Conservation (phyloP, 495 filamentous ascomycete genomes). For the Extremus antarcticus region DNA sequence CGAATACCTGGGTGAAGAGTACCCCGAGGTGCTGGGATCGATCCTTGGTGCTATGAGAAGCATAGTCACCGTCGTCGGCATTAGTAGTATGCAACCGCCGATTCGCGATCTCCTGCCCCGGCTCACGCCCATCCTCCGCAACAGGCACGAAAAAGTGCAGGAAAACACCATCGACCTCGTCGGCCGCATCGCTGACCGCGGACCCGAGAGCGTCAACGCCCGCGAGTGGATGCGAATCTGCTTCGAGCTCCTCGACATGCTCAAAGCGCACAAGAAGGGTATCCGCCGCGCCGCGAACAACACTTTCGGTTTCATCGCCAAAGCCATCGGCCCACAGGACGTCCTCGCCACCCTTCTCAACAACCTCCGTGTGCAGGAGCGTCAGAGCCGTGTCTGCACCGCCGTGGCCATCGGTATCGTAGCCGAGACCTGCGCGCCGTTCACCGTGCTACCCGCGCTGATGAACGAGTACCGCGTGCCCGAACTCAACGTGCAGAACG, state of each 20-base stretch:
- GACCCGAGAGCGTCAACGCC: conserved; percentile 88
- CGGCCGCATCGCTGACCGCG: conserved; percentile 94
- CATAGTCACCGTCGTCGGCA: conserved; percentile 96
- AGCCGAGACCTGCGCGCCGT: conserved; percentile 98
- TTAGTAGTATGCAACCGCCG: conserved; percentile 97
- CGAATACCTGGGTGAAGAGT: conserved; percentile 98
- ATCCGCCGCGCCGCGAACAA: conserved; percentile 98
- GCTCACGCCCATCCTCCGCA: conserved; percentile 90
- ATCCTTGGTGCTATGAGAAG: conserved; percentile 90
- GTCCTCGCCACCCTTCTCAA: conserved; percentile 91
- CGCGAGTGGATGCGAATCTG: conserved; percentile 99
- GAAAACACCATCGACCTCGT: conserved; percentile 99
- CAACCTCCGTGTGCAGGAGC: conserved; percentile 93
- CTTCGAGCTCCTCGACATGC: conserved; percentile 97
- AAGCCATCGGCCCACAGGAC: conserved; percentile 96
- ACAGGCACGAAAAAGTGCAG: conserved; percentile 98
- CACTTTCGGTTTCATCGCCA: conserved; percentile 99
- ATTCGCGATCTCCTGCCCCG: conserved; percentile 94
- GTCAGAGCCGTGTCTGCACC: conserved; percentile 95
- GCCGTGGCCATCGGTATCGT: conserved; percentile 99
- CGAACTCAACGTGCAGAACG: conserved; percentile 97
- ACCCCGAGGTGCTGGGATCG: conserved; percentile 93
- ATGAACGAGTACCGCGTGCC: conserved; percentile 99
- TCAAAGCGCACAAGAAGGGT: conserved; percentile 98
- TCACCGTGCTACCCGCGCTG: conserved; percentile 94